Evolutionary conservation across 352 stramenopile genomes (phyloP), one percentile per base, ranked within the genome.

Genomic region (Phytopythium cucurbitacearum): DNA sequence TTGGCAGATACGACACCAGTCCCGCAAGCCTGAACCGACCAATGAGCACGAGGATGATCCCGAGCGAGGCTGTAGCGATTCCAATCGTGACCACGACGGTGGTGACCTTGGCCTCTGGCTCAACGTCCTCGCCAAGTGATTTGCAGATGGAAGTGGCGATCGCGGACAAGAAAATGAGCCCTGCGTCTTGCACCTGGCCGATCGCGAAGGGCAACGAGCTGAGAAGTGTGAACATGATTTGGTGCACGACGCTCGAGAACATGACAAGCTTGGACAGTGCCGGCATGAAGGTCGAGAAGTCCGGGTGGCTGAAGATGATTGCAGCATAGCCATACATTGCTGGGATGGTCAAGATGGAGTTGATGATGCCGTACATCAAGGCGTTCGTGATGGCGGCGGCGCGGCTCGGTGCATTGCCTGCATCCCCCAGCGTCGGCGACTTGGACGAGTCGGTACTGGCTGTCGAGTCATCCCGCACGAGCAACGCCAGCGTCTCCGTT

Each of bases 121-220:
- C 43, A 0, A 76, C 76, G 4, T 84, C 53, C 11, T 82, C 73
- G 16, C 89, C 72, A 13, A 98, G 63, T 69, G 60, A 80, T 40
- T 65, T 85, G 73, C 64, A 97, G 48, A 92, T 91, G 66, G 80
- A 98, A 67, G 69, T 86, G 0, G 97, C 93, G 53, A 99, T 99
- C 47, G 81, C 79, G 45, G 74, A 94, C 15, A 99, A 73, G 71
- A 99, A 99, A 62, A 99, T 99, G 2, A 99, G 82, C 0, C 97
- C 97, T 4, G 96, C 96, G 65, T 99, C 96, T 68, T 99, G 97
- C 1, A 99, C 97, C 61, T 98, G 96, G 11, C 96, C 97, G 37
- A 99, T 97, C 7, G 97, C 95, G 71, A 99, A 99, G 0, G 91
- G 89, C 38, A 99, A 66, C 36, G 87, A 90, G 48, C 84, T 98